Conservation (phyloP, 2,329 filamentous ascomycete species). For the Geosmithia morbida region DNA sequence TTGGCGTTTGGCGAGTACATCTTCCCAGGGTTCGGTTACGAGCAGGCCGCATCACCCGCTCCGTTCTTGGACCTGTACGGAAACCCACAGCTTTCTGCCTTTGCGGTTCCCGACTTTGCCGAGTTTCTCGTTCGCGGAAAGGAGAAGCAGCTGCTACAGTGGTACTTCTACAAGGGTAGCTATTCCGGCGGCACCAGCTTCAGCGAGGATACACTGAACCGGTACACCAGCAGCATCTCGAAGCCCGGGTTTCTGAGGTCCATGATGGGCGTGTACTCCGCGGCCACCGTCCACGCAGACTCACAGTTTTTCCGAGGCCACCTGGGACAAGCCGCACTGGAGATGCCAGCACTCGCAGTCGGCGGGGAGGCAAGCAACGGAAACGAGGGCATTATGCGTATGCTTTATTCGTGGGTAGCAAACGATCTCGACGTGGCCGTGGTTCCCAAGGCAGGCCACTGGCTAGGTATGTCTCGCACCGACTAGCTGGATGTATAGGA, state of each 20-base stretch:
- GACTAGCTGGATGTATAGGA: neutral
- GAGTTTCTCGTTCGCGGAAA: conserved; percentile 26
- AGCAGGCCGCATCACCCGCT: conserved; percentile 12
- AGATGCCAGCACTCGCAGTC: conserved; percentile 9
- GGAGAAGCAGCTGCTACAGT: conserved; percentile 25
- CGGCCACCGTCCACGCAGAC: conserved; percentile 15
- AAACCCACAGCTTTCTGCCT: conserved; percentile 27
- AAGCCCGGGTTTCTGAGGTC: conserved; percentile 27
- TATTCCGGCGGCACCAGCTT: conserved; percentile 23
- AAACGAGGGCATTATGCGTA: neutral
- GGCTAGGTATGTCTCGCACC: conserved; percentile 8
- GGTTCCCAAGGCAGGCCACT: conserved; percentile 12
- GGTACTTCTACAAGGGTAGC: conserved; percentile 29
- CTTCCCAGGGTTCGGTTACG: conserved; percentile 26
- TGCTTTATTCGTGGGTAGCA: conserved; percentile 4
- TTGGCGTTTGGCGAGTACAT: conserved; percentile 23
- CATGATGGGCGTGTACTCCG: conserved; percentile 21
- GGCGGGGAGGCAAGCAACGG: conserved; percentile 13
- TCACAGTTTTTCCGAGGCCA: conserved; percentile 18
- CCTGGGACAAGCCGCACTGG: conserved; percentile 6
- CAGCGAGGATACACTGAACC: conserved; percentile 20
- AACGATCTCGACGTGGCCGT: conserved; percentile 7
- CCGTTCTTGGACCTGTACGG: conserved; percentile 23
- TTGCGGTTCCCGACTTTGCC: conserved; percentile 28
- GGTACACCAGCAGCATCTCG: conserved; percentile 21